Base-by-base conservation (phyloP, 208 protist genomes). In the Phytomonas sp. region DNA sequence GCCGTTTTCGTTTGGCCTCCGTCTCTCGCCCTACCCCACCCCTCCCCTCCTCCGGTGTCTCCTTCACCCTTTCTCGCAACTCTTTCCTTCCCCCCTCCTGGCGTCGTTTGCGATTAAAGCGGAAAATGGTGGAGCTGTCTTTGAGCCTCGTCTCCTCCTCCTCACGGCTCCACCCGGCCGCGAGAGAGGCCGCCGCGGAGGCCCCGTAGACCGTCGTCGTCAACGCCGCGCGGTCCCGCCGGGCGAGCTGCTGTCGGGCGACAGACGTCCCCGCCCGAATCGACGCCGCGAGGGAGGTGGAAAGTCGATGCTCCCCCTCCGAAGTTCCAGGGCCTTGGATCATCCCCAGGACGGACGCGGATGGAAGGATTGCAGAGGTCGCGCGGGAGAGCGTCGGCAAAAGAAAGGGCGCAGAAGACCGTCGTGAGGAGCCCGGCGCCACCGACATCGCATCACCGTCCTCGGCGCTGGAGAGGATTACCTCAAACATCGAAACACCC, bases 401-500 rank as follows among this genome's bases (percentile, higher is more conserved):
- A 30, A 66, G 76, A n/a, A 94, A 78, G 65, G 83, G 42, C 37
- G 76, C 71, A 0, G 75, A 67, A 16, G 76, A 74, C 32, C 87
- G 77, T 62, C 69, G 75, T 32, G 70, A 73, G n/a, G 79, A 79
- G 23, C 87, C 87, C 0, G 84, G 82, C 10, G 84, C 87, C 34
- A 93, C 84, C 6, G 87, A 93, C 69, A 90, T 79, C 26, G 86
- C 79, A 62, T 96, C 91, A 26, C 91, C 91, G 70, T 93, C 91
- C 60, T 96, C 88, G 40, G 82, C 72, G 62, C 84, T 89, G 45
- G 83, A 87, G 14, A 93, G 71, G 63, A 96, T 80, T 12, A 93
- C 34, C 62, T 94, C 85, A 59, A 92, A 92, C 33, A 96, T 78
- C n/a, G 86, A 87, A 34, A 96, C 85, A 16, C 91, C 88, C 5